A percentile compares a stretch with the other conserved stretches of the same genome.
Evolutionary conservation across 306 rosid genomes (phyloP).

Genomic region (Mucuna pruriens): DNA sequence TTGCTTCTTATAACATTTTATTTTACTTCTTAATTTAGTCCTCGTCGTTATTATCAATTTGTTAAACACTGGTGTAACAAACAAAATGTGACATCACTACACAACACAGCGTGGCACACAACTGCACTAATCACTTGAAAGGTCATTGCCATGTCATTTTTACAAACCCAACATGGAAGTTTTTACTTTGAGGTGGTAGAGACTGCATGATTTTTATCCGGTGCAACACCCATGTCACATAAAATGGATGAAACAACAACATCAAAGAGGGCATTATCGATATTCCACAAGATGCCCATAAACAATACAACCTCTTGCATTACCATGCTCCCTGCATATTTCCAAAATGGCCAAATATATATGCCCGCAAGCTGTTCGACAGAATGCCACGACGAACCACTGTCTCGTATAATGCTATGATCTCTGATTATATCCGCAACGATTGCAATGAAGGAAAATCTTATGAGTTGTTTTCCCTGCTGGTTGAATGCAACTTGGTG

Average conservation of each 20-base stretch:
- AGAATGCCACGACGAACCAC: conserved; percentile 61
- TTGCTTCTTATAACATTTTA: too few relatives aligned
- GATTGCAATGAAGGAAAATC: conserved; percentile 52
- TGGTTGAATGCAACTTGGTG: conserved; percentile 58
- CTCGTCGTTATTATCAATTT: too few relatives aligned
- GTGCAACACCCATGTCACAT: too few relatives aligned
- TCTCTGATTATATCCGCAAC: conserved; percentile 57
- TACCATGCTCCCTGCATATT: conserved; percentile 77
- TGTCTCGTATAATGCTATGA: conserved; percentile 77
- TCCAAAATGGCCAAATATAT: conserved; percentile 52
- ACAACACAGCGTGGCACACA: too few relatives aligned
- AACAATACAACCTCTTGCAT: conserved; percentile 70
- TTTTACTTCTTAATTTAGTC: too few relatives aligned
- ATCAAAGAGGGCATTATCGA: conserved; percentile 60
- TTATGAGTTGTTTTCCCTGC: conserved; percentile 49
- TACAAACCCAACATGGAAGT: too few relatives aligned
- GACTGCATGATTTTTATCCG: conserved; percentile 48
- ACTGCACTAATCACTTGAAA: too few relatives aligned
- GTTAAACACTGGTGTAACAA: too few relatives aligned
- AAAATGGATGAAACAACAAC: conserved; percentile 60
- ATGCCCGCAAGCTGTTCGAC: conserved; percentile 62
- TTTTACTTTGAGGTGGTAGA: too few relatives aligned
- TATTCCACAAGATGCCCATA: conserved; percentile 63
- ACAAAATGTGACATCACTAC: too few relatives aligned
- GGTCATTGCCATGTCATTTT: too few relatives aligned